These are phyloP conservation scores for Phialophora expanda DNA, from an alignment of 2,329 filamentous ascomycete genomes.

Conservation along the genomic window DNA sequence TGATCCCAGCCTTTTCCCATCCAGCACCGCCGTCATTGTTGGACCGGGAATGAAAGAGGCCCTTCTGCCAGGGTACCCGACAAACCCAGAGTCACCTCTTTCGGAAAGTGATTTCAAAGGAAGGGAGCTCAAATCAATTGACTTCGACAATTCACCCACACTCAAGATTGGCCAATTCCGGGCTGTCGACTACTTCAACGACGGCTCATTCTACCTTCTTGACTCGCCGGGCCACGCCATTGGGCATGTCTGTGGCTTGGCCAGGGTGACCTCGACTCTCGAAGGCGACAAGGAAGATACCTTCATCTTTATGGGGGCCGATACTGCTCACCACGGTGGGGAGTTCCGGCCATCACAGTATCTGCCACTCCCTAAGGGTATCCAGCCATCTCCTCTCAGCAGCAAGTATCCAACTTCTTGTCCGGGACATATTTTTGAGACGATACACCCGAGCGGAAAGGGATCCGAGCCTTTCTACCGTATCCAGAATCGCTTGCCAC, in stretches of 20 bases:
- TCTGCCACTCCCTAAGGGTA: constrained; percentile 39
- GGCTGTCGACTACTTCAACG: constrained; percentile 50
- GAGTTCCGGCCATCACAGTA: constrained; percentile 41
- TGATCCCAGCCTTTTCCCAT: constrained; percentile 55
- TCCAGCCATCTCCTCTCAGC: constrained; percentile 13
- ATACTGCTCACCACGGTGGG: constrained; percentile 52
- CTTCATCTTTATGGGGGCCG: constrained; percentile 60
- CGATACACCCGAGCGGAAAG: not conserved
- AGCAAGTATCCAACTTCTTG: not conserved
- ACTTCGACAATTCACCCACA: constrained; percentile 16
- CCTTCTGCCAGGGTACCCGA: constrained; percentile 57
- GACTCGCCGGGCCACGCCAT: constrained; percentile 55
- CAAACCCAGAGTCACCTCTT: constrained; percentile 45
- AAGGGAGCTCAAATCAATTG: constrained; percentile 36
- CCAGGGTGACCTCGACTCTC: constrained; percentile 45
- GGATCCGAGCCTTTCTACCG: constrained; percentile 23
- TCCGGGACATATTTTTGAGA: constrained; percentile 10
- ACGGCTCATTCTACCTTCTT: constrained; percentile 49
- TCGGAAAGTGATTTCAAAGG: constrained; percentile 46
- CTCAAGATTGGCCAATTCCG: constrained; percentile 45
- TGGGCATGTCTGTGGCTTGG: constrained; percentile 58
- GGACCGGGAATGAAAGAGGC: constrained; percentile 58
- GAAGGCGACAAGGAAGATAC: constrained; percentile 26
- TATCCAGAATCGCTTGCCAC: constrained; percentile 6
- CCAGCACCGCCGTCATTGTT: constrained; percentile 55